phyloP scores from a whole-genome alignment of 1,284 basidiomycete species.

The Jaminaea rosea region DNA sequence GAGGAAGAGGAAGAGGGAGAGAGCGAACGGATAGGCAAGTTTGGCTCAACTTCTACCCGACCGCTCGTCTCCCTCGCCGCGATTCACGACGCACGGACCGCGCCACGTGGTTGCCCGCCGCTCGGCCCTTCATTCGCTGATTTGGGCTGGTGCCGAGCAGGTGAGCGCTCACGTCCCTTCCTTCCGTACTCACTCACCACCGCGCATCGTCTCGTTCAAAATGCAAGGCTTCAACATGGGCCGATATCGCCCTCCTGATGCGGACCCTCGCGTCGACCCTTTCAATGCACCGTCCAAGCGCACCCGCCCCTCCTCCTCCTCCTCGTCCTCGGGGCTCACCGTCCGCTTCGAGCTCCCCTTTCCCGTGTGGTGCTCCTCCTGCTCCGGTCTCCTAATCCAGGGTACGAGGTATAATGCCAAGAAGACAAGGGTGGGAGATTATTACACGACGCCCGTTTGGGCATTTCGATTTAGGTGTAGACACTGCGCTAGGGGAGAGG shows the following conservation, averaged over 20 bases:
- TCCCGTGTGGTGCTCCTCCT: constrained; percentile 77
- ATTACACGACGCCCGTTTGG: constrained; percentile 87
- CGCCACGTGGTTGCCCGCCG: too few species aligned
- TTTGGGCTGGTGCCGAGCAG: too few species aligned
- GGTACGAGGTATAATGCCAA: constrained; percentile 82
- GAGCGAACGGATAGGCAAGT: too few species aligned
- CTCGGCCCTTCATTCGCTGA: too few species aligned
- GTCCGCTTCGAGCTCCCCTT: constrained; percentile 74
- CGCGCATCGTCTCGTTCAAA: too few species aligned
- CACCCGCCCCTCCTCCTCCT: constrained; percentile 53
- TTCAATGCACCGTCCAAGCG: constrained; percentile 53
- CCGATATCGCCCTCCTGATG: constrained; percentile 29
- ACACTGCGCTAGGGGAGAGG: constrained; percentile 80
- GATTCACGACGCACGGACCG: too few species aligned
- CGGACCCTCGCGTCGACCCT: constrained; percentile 14
- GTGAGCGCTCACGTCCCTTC: too few species aligned
- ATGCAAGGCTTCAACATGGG: constrained; percentile 46
- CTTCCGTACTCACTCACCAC: too few species aligned
- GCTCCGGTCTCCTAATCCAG: constrained; percentile 19
- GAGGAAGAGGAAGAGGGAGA: too few species aligned
- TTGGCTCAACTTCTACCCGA: too few species aligned
- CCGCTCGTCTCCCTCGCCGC: too few species aligned
- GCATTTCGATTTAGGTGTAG: constrained; percentile 96
- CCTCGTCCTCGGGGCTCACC: constrained; percentile 53
- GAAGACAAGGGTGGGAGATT: constrained; percentile 91